Base-by-base conservation (phyloP, 208 protist species). In the Acanthamoeba triangularis region DNA sequence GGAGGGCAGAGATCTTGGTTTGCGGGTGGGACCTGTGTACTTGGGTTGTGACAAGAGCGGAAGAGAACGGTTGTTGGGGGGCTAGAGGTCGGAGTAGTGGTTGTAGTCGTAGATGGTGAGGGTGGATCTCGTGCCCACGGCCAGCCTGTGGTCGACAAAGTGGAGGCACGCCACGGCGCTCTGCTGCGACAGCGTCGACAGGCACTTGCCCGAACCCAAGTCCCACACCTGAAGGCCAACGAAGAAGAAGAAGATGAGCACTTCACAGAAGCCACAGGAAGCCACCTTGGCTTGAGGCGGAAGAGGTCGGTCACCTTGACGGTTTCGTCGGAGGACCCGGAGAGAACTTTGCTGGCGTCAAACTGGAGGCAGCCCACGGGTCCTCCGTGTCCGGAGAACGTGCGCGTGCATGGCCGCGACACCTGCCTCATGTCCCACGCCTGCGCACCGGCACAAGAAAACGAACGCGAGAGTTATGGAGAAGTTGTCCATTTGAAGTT, bases 31-130 rank as follows among this genome's bases (percentile, higher is more conserved):
- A 3, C 14, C 10, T 11, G 2, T 59, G 52, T 59, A 2, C 14
- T 59, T 3, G 41, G 41, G 54, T 59, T 54, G 49, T 54, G 13
- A 59, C 16, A 23, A 25, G 54, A 14, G 54, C 16, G 16, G 16
- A 14, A 59, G 0, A 11, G 54, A 14, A 23, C 20, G 16, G 11
- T 14, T 14, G 54, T 59, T 25, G 20, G 54, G 20, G 59, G 59
- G 59, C 59, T 65, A 82, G 41, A 82, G 74, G 44, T 82, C 44
- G 37, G 74, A 14, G 74, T 82, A 82, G 74, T 28, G 44, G 74
- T 44, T 82, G 74, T 90, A 90, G 82, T 90, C 82, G 33, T 30
- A 90, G 52, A 90, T 67, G 47, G 47, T 90, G 82, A 90, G 82
- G 49, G 82, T 67, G 49, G 47, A 69, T 65, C 82, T 90, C 0